Conservation (phyloP, 495 filamentous ascomycete genomes). For the Tuber borchii region DNA sequence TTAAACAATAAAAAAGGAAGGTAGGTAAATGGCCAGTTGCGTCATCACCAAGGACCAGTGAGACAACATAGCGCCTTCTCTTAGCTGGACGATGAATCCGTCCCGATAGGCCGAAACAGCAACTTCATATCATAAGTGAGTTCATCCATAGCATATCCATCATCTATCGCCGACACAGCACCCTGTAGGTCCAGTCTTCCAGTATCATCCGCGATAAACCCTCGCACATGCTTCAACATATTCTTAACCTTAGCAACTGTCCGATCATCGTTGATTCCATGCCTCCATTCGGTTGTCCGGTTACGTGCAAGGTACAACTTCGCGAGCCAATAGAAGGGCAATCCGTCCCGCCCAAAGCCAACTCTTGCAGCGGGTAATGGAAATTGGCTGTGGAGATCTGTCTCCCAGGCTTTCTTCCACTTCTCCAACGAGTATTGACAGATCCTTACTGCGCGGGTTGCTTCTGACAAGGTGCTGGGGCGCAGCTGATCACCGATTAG, state of each 20-base stretch:
- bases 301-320: constrained; percentile 43
- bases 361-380: constrained; percentile 50
- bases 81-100: background rate
- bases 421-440: constrained; percentile 52
- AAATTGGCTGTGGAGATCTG: constrained; percentile 58
- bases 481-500: constrained; percentile 2
- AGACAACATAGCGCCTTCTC: background rate
- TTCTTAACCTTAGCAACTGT: constrained; percentile 55
- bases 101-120: constrained; percentile 52
- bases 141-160: constrained; percentile 54
- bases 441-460: constrained; percentile 40
- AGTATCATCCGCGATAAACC: constrained; percentile 38
- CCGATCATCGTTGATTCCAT: constrained; percentile 43
- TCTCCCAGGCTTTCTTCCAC: constrained; percentile 61
- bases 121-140: constrained; percentile 62
- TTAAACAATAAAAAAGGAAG: background rate
- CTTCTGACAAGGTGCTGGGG: constrained; percentile 31
- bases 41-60: background rate
- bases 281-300: constrained; percentile 33
- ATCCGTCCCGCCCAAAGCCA: constrained; percentile 59
- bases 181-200: constrained; percentile 26
- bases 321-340: constrained; percentile 62
- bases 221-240: constrained; percentile 53
- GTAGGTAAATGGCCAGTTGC: background rate
- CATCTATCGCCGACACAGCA: constrained; percentile 48